Evolutionary conservation across 2,329 filamentous ascomycete species (phyloP).

Genomic region (Bipolaris victoriae): DNA sequence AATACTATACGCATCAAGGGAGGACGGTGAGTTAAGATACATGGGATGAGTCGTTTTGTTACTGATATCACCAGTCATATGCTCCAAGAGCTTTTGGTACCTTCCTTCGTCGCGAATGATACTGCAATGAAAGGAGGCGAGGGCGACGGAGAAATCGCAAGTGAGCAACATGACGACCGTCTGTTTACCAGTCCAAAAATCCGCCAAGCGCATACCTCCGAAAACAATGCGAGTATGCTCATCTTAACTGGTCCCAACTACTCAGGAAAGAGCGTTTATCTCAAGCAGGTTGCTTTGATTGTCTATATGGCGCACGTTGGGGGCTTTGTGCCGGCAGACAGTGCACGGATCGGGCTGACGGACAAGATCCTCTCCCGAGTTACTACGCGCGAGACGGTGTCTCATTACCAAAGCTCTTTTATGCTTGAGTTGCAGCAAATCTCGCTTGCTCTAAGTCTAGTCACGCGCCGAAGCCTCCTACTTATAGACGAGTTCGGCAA

Average conservation of each 20-base stretch:
- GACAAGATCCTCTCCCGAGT: conserved; percentile 92
- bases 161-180: not conserved
- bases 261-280: conserved; percentile 93
- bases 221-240: conserved; percentile 67
- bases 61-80: conserved; percentile 63
- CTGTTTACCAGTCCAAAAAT: conserved; percentile 9
- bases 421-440: conserved; percentile 89
- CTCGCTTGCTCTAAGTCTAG: conserved; percentile 74
- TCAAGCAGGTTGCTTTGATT: conserved; percentile 91
- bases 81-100: conserved; percentile 81
- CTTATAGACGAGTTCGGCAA: conserved; percentile 93
- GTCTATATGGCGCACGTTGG: conserved; percentile 93
- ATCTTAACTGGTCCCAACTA: conserved; percentile 93
- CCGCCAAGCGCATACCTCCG: conserved; percentile 8
- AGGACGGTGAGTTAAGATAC: conserved; percentile 63
- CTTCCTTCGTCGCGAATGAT: conserved; percentile 83
- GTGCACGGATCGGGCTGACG: conserved; percentile 80
- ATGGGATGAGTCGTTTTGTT: rapidly evolving
- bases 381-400: conserved; percentile 73
- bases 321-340: conserved; percentile 81
- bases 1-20: conserved; percentile 75
- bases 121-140: conserved; percentile 70
- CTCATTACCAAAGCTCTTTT: conserved; percentile 68
- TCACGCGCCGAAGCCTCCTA: conserved; percentile 77
- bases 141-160: conserved; percentile 19